phyloP scores from a whole-genome alignment of 768 basidiomycete genomes.

The Termitomyces sp. region DNA sequence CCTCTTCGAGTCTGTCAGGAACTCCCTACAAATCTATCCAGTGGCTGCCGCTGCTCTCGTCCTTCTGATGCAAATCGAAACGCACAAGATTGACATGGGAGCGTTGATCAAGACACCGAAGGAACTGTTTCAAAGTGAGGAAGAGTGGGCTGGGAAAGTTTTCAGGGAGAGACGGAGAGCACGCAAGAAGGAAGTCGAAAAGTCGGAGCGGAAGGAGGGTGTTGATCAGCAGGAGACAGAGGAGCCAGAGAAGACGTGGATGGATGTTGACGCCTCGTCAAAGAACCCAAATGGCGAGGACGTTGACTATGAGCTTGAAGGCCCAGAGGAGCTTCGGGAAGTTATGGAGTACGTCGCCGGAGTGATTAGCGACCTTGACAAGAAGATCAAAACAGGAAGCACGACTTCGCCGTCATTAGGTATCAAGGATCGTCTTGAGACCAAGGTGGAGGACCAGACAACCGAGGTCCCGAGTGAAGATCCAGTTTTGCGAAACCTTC shows the following conservation, averaged over 20 bases:
- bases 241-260: slow-evolving; percentile 33
- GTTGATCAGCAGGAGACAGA: slow-evolving; percentile 25
- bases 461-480: slow-evolving; percentile 36
- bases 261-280: slow-evolving; percentile 29
- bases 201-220: not conserved
- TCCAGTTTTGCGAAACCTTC: slow-evolving; percentile 51
- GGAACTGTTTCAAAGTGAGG: slow-evolving; percentile 49
- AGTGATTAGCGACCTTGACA: slow-evolving; percentile 46
- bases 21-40: slow-evolving; percentile 44
- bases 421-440: slow-evolving; percentile 5
- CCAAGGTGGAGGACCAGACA: not conserved
- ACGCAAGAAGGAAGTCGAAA: slow-evolving; percentile 14
- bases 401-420: slow-evolving; percentile 5
- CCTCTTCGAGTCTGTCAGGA: slow-evolving; percentile 34
- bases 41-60: slow-evolving; percentile 38
- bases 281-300: slow-evolving; percentile 17
- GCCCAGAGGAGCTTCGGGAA: slow-evolving; percentile 48
- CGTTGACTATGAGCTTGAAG: slow-evolving; percentile 34
- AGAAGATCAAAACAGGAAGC: slow-evolving; percentile 21
- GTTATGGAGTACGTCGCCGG: slow-evolving; percentile 60
- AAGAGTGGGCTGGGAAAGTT: slow-evolving; percentile 49
- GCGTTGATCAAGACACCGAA: slow-evolving; percentile 45
- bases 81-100: slow-evolving; percentile 54
- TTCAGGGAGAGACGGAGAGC: slow-evolving; percentile 33
- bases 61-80: slow-evolving; percentile 38